Conservation (phyloP, 352 stramenopile genomes). For the Phytophthora sp. region DNA sequence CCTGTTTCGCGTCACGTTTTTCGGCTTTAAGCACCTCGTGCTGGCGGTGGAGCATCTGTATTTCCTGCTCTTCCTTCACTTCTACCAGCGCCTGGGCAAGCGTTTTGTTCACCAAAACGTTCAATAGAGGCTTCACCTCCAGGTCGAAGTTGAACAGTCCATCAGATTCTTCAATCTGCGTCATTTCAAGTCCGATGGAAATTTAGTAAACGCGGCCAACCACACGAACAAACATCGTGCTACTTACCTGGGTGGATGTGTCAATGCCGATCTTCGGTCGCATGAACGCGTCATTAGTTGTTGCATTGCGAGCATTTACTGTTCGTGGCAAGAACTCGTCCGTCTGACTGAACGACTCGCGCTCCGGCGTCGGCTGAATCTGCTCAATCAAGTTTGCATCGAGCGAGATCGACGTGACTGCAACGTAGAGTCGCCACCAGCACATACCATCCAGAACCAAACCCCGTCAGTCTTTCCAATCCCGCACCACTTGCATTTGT, state of each 20-base stretch:
- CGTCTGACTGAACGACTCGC: constrained; percentile 67
- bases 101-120: constrained; percentile 84
- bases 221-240: neutral
- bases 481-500: neutral
- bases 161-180: constrained; percentile 74
- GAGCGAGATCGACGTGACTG: constrained; percentile 64
- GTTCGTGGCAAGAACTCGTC: constrained; percentile 64
- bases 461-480: neutral
- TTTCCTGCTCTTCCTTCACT: constrained; percentile 80
- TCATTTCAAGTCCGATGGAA: too few species aligned
- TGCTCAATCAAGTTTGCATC: constrained; percentile 76
- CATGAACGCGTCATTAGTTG: constrained; percentile 57
- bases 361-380: constrained; percentile 29
- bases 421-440: too few species aligned
- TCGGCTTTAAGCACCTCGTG: constrained; percentile 46
- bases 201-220: neutral
- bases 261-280: constrained; percentile 80
- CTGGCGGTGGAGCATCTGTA: constrained; percentile 47
- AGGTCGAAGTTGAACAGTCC: constrained; percentile 84
- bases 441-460: too few species aligned
- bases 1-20: constrained; percentile 48
- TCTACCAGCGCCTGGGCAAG: constrained; percentile 78
- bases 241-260: constrained; percentile 60
- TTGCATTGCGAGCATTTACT: constrained; percentile 38
- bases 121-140: constrained; percentile 78